A percentile compares a stretch with the other conserved stretches of the same genome.
phyloP scores from a whole-genome alignment of 441 rosid genomes.

The Pelargonium australe region DNA sequence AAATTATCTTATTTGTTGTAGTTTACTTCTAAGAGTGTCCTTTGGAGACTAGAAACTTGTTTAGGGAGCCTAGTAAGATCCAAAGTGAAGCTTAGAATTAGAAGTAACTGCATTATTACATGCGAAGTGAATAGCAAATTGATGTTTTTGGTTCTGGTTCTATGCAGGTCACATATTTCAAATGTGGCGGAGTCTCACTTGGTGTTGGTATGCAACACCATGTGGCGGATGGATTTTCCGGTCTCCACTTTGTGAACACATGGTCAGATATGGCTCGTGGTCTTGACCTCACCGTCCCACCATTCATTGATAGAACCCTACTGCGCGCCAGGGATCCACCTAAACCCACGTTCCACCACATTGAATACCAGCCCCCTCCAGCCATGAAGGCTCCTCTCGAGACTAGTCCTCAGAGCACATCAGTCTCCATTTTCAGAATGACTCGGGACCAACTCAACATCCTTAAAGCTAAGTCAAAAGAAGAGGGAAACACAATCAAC shows the following conservation, averaged over 20 bases:
- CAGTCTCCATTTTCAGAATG: conserved; percentile 69
- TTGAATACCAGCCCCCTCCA: conserved; percentile 85
- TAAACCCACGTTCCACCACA: conserved; percentile 57
- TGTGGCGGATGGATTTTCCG: conserved; percentile 89
- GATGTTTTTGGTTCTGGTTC: no score
- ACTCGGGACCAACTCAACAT: conserved; percentile 53
- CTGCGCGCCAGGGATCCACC: conserved; percentile 92
- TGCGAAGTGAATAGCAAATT: no score
- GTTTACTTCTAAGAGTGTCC: no score
- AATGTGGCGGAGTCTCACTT: conserved; percentile 91
- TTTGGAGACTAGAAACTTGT: no score
- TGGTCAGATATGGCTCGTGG: conserved; percentile 97
- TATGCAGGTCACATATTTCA: conserved; percentile 64
- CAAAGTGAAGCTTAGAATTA: no score
- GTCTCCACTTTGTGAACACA: conserved; percentile 82
- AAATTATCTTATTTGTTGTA: no score
- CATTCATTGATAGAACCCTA: conserved; percentile 83
- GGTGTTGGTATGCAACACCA: conserved; percentile 99
- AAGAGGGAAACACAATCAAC: conserved; percentile 54
- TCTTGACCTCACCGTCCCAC: conserved; percentile 56
- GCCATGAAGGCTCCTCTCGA: conserved; percentile 37
- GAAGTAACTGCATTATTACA: no score
- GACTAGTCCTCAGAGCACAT: conserved; percentile 36
- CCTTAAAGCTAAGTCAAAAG: conserved; percentile 78
- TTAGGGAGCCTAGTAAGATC: no score